Percentiles rank a stretch among this genome's conserved stretches.
Evolutionary conservation across 2,329 filamentous ascomycete species (phyloP).

Genomic region (Exophiala xenobiotica): DNA sequence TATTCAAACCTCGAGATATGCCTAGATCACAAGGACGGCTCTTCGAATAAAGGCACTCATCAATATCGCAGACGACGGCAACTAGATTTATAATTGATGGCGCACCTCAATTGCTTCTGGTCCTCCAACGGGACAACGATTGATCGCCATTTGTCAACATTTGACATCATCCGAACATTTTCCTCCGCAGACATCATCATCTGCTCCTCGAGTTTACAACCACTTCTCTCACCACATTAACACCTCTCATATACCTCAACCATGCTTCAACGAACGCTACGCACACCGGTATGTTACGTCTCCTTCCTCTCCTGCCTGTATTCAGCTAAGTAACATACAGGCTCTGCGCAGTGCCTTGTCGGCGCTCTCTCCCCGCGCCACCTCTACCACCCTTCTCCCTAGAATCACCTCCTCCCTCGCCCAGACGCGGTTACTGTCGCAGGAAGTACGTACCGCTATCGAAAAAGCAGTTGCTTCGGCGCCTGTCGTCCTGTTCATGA

Average conservation of each 20-base stretch:
- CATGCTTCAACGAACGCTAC: slow-evolving; percentile 18
- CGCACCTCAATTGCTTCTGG: background rate
- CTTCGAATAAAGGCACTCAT: background rate
- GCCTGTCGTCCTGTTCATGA: slow-evolving; percentile 98
- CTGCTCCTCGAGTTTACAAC: slow-evolving; percentile 2
- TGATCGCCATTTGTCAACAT: slow-evolving; percentile 26
- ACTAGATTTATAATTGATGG: background rate
- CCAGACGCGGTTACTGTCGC: slow-evolving; percentile 65
- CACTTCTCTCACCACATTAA: background rate
- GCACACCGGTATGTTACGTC: slow-evolving; percentile 14
- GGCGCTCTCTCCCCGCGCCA: slow-evolving; percentile 25
- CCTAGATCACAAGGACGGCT: background rate
- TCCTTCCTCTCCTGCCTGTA: background rate
- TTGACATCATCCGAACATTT: slow-evolving; percentile 23
- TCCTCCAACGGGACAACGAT: slow-evolving; percentile 3
- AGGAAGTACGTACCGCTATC: slow-evolving; percentile 77
- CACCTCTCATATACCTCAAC: background rate
- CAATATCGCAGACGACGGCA: background rate
- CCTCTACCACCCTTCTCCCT: slow-evolving; percentile 37
- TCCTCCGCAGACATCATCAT: slow-evolving; percentile 10
- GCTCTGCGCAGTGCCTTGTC: slow-evolving; percentile 23
- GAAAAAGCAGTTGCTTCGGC: slow-evolving; percentile 84
- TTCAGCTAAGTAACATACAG: too few relatives aligned
- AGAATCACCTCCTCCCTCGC: slow-evolving; percentile 23
- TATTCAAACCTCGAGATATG: too few relatives aligned